Evolutionary conservation across 1,139 yeast species (phyloP).

Genomic region (Pichia sp.): DNA sequence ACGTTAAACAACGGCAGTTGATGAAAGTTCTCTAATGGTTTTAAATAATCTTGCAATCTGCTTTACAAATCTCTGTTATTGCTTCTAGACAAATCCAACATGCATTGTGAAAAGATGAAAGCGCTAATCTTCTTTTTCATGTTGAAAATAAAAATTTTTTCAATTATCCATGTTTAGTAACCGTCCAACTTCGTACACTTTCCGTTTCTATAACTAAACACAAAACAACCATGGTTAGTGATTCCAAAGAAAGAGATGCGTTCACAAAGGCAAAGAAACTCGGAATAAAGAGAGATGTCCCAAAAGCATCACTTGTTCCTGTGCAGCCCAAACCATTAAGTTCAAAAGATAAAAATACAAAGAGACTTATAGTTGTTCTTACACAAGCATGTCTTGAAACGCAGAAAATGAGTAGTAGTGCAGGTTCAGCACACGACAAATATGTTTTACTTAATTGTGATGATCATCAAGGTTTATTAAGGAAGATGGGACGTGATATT

Average conservation of each 20-base stretch:
- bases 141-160: neutral
- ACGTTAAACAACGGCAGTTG: neutral
- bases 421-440: conserved; percentile 81
- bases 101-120: neutral
- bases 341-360: conserved; percentile 76
- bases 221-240: conserved; percentile 32
- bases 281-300: conserved; percentile 35
- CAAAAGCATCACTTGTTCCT: conserved; percentile 70
- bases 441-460: conserved; percentile 92
- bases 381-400: conserved; percentile 95
- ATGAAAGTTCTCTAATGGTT: neutral
- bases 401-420: conserved; percentile 70
- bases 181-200: neutral
- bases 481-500: conserved; percentile 94
- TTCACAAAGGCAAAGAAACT: conserved; percentile 28
- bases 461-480: conserved; percentile 92
- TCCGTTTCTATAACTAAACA: neutral
- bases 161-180: neutral
- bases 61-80: neutral
- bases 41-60: no score
- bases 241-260: conserved; percentile 39
- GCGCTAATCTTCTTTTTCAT: neutral
- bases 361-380: conserved; percentile 83
- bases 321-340: conserved; percentile 74
- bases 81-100: no score